Base-by-base conservation (phyloP, 441 rosid species). In the Iberis amara region DNA sequence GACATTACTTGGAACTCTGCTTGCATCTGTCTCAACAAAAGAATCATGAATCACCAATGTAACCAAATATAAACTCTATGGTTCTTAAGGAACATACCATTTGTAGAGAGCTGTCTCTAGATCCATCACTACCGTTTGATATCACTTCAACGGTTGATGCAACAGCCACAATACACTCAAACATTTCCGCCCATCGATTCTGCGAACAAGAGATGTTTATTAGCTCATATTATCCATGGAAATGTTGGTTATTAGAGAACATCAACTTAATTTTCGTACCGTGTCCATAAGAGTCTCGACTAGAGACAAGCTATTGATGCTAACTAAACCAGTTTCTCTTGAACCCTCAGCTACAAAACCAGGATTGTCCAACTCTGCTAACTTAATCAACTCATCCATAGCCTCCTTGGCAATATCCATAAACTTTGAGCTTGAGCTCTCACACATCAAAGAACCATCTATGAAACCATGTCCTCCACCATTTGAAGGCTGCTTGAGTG, bases 1-100 rank as follows among this genome's bases (percentile, higher is more conserved):
- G 84, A 76, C 40, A 80, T 75, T 50, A 76, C 76, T 64, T 77
- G 84, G 36, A 80, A 47, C 57, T 76, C 82, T 45, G 86, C 82
- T 51, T 67, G 24, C 76, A 83, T 78, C 90, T 83, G 48, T 27
- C 47, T 42, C 47, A 41, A 38, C 38, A 39, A 39, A 30, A 38
- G 8, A 18, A 55, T 36, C 53, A 55, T 48, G 1, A 28, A 9
- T 7, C 21, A 46, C 3, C 47, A 42, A 18, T 55, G 31, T 48
- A 8, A 12, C 1, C 4, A 42, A 37, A 23, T 12, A 28, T 14
- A 49, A 47, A 41, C 30, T 21, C 27, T 8, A 33, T 39, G 15
- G 35, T 56, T 2, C 12, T 48, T 6, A 15, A 28, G 10, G 3
- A 56, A 69, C 66, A 30, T 58, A 76, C 85, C 82, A 70, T 13